Evolutionary conservation across 192 early-diverging fungal genomes (phyloP).

Genomic region (Geranomyces michiganensis): DNA sequence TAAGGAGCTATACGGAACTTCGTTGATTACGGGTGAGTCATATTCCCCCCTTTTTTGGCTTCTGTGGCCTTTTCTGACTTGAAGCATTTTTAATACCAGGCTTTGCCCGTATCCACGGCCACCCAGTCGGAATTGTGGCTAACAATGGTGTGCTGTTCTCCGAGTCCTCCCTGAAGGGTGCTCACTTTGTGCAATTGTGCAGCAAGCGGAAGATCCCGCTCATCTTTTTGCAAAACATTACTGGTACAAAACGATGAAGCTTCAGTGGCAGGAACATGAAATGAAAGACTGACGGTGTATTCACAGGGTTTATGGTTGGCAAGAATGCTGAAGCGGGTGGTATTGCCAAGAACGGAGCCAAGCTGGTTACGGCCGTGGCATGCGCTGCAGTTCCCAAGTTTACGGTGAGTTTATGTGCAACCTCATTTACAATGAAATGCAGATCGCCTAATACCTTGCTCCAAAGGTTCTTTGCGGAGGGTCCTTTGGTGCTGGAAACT

Average conservation of each 20-base stretch:
- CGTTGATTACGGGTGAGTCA: conserved; percentile 75
- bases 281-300: no score
- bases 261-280: no score
- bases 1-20: conserved; percentile 88
- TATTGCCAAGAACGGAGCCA: conserved; percentile 97
- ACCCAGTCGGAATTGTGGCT: conserved; percentile 90
- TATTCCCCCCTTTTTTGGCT: no score
- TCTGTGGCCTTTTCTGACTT: no score
- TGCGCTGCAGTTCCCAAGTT: conserved; percentile 94
- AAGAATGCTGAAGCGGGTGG: conserved; percentile 89
- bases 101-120: conserved; percentile 88
- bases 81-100: conserved; percentile 50
- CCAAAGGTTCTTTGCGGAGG: conserved; percentile 51
- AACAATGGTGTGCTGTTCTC: conserved; percentile 97
- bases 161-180: conserved; percentile 91
- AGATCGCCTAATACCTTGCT: no score
- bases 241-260: conserved; percentile 50
- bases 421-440: no score
- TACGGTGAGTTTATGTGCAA: conserved; percentile 74
- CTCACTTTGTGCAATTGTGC: conserved; percentile 94
- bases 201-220: conserved; percentile 85
- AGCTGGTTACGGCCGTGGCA: conserved; percentile 93
- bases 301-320: conserved; percentile 88
- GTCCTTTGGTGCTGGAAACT: conserved; percentile 77
- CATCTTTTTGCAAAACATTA: conserved; percentile 95